Percentiles rank a stretch among this genome's conserved stretches.
These are phyloP conservation scores for Fusarium tuaranense DNA, from an alignment of 2,329 filamentous ascomycete species.

Conservation along the genomic window DNA sequence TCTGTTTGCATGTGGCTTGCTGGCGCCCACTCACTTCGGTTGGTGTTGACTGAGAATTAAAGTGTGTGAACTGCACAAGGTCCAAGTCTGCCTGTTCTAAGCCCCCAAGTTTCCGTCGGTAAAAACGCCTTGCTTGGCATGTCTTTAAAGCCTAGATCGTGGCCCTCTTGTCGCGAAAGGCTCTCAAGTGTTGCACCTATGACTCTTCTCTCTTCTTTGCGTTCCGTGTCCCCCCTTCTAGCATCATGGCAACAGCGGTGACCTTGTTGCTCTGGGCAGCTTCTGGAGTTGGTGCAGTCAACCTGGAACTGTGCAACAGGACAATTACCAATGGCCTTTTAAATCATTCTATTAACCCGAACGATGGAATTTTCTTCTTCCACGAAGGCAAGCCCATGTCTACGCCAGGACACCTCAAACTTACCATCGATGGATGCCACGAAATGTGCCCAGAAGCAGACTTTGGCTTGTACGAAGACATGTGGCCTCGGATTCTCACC, in stretches of 20 bases:
- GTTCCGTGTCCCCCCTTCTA: background rate
- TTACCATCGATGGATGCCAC: constrained; percentile 46
- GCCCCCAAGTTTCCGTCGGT: background rate
- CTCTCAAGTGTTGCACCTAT: background rate
- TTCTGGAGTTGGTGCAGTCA: background rate
- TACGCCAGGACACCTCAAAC: background rate
- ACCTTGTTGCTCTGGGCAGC: background rate
- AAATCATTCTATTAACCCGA: background rate
- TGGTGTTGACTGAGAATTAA: background rate
- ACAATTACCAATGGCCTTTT: background rate
- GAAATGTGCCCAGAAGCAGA: constrained; percentile 8
- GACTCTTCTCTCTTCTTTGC: background rate
- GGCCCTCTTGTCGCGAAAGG: background rate
- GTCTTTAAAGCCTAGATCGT: background rate
- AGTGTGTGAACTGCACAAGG: background rate
- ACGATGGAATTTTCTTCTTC: background rate
- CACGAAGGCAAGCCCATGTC: background rate
- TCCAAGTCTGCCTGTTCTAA: background rate
- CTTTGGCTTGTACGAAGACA: constrained; percentile 21
- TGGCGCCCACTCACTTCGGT: background rate
- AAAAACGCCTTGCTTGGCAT: background rate
- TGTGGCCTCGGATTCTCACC: constrained; percentile 22
- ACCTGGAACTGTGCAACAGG: background rate
- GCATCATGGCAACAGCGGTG: background rate
- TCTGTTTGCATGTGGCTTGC: background rate